Base-by-base conservation (phyloP, 495 filamentous ascomycete species). In the Cryomyces antarcticus region DNA sequence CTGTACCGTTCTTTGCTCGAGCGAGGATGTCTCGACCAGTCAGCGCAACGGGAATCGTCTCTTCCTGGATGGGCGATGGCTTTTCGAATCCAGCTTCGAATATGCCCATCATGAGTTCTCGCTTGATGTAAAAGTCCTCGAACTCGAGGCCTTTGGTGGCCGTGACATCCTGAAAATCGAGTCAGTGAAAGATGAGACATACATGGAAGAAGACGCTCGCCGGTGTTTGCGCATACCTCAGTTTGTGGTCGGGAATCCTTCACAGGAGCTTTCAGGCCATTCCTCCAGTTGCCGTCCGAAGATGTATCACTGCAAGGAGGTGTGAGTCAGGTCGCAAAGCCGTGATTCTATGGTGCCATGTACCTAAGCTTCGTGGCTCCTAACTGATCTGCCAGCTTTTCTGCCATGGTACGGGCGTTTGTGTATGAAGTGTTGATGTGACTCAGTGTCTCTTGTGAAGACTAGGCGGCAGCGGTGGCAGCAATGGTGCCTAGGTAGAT, bases 61-160 rank as follows among this genome's bases (percentile, higher is more conserved):
- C 89, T 77, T 99, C 89, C 73, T 99, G 89, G 49, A 99, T 96
- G 11, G 89, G 89, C 38, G 89, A 99, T 2, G 89, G 89, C 62
- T 93, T 95, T 56, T 99, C 89, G 61, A 93, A 99, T 41, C 89
- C 89, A 50, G 89, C 89, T 63, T 95, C 92, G 60, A 96, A 96
- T 43, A 99, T 95, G 30, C 89, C 89, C 86, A 95, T 96, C 65
- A 99, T 72, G 29, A 99, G 68, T 51, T 93, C 82, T 43, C 89
- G 76, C 61, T 89, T 92, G 54, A 96, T 78, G 46, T 78, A 79
- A 52, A 99, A 93, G 45, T 99, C 87, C 56, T 96, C 89, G 50
- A 93, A 99, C 45, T 96, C 89, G 45, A 96, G 69, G 42, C 89
- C 89, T 66, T 94, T 99, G 4, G 87, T 96, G 44, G 80, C 82